Conservation (phyloP, 164 flowering plant species). For the Magnolia changhungtana region DNA sequence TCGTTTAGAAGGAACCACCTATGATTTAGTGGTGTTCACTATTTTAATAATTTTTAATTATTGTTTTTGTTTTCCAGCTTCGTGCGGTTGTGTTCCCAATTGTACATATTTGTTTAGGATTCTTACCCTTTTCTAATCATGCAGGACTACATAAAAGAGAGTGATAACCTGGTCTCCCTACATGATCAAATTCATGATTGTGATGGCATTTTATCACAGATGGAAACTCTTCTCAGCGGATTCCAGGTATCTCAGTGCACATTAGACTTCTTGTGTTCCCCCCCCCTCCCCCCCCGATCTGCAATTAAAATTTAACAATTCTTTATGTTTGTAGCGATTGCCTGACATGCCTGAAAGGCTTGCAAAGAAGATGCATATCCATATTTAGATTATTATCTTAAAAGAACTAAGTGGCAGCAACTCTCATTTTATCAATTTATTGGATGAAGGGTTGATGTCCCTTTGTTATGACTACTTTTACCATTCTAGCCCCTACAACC, state of each 20-base stretch:
- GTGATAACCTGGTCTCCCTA: slow-evolving; percentile 91
- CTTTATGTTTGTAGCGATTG: background rate
- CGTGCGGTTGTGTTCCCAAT: background rate
- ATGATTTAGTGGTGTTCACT: no score
- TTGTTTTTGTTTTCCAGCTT: background rate
- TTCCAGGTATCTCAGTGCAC: slow-evolving; percentile 63
- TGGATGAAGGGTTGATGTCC: no score
- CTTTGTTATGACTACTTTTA: no score
- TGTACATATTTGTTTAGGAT: background rate
- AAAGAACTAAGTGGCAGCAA: no score
- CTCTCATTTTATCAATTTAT: no score
- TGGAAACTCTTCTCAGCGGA: slow-evolving; percentile 96
- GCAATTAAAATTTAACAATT: background rate
- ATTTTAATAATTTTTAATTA: no score
- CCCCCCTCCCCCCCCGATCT: background rate
- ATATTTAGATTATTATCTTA: no score
- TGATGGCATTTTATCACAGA: slow-evolving; percentile 83
- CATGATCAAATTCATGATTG: slow-evolving; percentile 98
- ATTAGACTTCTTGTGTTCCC: background rate
- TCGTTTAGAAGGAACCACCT: background rate
- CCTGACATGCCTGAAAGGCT: background rate
- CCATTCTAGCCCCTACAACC: no score
- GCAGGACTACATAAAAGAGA: slow-evolving; percentile 95
- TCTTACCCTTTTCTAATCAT: background rate
- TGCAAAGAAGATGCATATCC: background rate